phyloP scores from a whole-genome alignment of 2,329 filamentous ascomycete genomes.

The Talaromyces sp. region DNA sequence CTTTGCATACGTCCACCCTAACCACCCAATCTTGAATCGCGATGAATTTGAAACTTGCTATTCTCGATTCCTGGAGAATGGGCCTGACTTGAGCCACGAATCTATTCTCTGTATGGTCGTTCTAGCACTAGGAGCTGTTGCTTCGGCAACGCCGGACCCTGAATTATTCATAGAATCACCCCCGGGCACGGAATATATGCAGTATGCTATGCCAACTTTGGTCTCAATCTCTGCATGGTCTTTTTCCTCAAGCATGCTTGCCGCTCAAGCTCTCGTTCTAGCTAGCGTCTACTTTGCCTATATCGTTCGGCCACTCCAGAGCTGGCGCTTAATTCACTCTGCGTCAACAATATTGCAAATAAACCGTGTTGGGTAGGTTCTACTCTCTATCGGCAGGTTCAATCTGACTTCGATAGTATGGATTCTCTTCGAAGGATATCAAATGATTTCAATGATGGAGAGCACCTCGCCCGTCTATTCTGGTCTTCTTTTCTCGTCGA shows the following conservation, averaged over 20 bases:
- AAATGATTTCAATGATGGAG: constrained; percentile 1
- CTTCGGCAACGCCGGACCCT: constrained; percentile 21
- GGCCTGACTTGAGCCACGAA: constrained; percentile 25
- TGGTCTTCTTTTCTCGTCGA: constrained; percentile 12
- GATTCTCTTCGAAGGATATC: constrained; percentile 8
- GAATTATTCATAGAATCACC: constrained; percentile 21
- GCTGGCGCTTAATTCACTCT: constrained; percentile 33
- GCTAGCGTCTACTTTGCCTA: constrained; percentile 36
- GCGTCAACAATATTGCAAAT: constrained; percentile 30
- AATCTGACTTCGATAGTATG: not conserved
- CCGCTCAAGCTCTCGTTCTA: constrained; percentile 29
- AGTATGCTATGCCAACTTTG: constrained; percentile 29
- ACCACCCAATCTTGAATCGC: constrained; percentile 9
- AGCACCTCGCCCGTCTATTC: constrained; percentile 9
- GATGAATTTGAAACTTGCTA: constrained; percentile 23
- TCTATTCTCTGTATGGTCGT: constrained; percentile 32
- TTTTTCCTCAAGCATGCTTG: constrained; percentile 2
- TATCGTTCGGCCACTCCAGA: constrained; percentile 33
- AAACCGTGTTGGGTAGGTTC: constrained; percentile 20
- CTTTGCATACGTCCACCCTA: constrained; percentile 5
- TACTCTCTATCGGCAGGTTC: not conserved
- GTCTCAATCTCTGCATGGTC: constrained; percentile 21
- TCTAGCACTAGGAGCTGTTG: constrained; percentile 28
- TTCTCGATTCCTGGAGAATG: constrained; percentile 22
- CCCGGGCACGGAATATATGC: constrained; percentile 32